Evolutionary conservation across 2,329 filamentous ascomycete genomes (phyloP).

Genomic region (Microthyrium microscopicum): DNA sequence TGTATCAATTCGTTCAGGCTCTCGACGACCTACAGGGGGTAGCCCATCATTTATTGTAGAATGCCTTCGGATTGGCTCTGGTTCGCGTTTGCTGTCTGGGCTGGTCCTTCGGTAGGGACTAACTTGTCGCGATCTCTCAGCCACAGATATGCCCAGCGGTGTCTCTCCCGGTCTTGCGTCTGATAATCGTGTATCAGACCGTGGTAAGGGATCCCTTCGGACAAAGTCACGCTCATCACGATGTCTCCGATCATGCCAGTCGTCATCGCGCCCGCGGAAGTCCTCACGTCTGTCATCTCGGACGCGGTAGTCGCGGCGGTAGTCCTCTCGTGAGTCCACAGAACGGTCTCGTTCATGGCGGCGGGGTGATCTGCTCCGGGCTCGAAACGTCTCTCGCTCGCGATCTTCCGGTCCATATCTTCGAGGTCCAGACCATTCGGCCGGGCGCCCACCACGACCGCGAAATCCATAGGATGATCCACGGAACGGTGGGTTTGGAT

Average conservation of each 20-base stretch:
- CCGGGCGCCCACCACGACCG: conserved; percentile 24
- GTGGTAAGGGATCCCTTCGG: conserved; percentile 10
- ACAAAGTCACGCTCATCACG: conserved; percentile 21
- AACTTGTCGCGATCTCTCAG: not conserved
- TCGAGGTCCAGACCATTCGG: conserved; percentile 32
- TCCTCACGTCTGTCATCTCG: conserved; percentile 21
- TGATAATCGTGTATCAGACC: too few species aligned
- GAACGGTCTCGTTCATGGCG: conserved; percentile 7
- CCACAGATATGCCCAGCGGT: not conserved
- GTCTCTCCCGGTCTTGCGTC: not conserved
- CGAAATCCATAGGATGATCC: conserved; percentile 38
- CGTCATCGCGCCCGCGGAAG: conserved; percentile 27
- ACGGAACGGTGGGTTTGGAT: conserved; percentile 31
- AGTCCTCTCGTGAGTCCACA: conserved; percentile 21
- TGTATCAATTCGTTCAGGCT: too few species aligned
- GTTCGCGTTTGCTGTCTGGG: too few species aligned
- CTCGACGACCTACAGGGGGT: too few species aligned
- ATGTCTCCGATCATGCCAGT: conserved; percentile 20
- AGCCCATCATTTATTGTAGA: too few species aligned
- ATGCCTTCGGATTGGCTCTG: too few species aligned
- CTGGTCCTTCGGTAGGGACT: too few species aligned
- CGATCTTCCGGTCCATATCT: too few species aligned
- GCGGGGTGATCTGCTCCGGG: conserved; percentile 40
- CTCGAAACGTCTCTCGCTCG: conserved; percentile 42
- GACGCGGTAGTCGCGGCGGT: conserved; percentile 16